These are phyloP conservation scores for Fusarium sp. DNA, from an alignment of 2,329 filamentous ascomycete genomes.

Conservation along the genomic window DNA sequence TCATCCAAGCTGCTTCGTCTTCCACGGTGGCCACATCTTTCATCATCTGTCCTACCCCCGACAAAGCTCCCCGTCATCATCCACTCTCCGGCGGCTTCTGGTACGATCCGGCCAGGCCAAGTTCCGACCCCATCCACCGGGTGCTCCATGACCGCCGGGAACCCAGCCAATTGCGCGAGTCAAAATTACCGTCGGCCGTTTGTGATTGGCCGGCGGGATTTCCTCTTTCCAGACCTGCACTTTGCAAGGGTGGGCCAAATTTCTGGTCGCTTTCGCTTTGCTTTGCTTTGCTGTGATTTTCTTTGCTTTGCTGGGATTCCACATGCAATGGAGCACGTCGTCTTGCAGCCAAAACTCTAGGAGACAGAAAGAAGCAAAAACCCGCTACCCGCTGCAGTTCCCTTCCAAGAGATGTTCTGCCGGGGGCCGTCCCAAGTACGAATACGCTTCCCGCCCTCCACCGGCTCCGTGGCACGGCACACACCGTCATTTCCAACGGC, in stretches of 20 bases:
- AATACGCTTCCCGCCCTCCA: slow-evolving; percentile 39
- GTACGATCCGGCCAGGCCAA: slow-evolving; percentile 46
- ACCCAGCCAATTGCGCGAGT: slow-evolving; percentile 46
- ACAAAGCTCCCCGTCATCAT: slow-evolving; percentile 10
- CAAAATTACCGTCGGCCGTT: slow-evolving; percentile 49
- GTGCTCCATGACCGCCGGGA: slow-evolving; percentile 3
- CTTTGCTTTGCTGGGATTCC: neutral
- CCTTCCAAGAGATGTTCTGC: neutral
- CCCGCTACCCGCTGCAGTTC: slow-evolving; percentile 1
- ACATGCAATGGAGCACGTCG: neutral
- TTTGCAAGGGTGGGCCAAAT: slow-evolving; percentile 3
- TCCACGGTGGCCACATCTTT: slow-evolving; percentile 29
- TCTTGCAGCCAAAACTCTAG: neutral
- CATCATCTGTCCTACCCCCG: neutral
- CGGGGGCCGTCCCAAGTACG: slow-evolving; percentile 33
- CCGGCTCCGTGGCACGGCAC: slow-evolving; percentile 1
- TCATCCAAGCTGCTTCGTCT: neutral
- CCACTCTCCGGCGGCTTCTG: slow-evolving; percentile 21
- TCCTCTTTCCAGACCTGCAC: slow-evolving; percentile 11
- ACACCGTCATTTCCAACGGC: slow-evolving; percentile 43
- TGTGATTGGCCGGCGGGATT: slow-evolving; percentile 46
- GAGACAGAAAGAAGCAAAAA: neutral
- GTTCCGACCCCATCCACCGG: slow-evolving; percentile 44
- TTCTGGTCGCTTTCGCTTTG: slow-evolving; percentile 17
- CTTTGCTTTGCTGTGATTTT: neutral